Percentiles rank a stretch among this genome's conserved stretches.
Conservation (phyloP, 2,329 filamentous ascomycete species). For the Fusarium mangiferae region DNA sequence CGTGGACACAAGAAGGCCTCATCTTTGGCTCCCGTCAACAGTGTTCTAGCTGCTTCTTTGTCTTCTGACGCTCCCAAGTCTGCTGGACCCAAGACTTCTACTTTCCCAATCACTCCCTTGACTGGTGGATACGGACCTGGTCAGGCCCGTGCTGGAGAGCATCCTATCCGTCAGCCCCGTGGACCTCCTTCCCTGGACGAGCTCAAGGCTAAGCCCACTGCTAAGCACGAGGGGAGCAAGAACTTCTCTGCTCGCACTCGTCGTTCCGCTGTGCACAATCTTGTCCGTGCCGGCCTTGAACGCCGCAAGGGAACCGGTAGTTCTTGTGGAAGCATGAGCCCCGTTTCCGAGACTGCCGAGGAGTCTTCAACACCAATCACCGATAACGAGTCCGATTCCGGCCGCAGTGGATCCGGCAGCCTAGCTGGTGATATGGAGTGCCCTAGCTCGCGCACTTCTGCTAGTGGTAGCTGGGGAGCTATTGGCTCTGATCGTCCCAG, state of each 20-base stretch:
- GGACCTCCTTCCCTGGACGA: slow-evolving; percentile 93
- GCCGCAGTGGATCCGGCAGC: slow-evolving; percentile 80
- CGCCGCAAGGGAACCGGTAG: slow-evolving; percentile 81
- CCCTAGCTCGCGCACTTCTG: slow-evolving; percentile 80
- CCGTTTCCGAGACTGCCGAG: slow-evolving; percentile 83
- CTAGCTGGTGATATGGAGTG: slow-evolving; percentile 77
- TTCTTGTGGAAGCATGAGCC: slow-evolving; percentile 82
- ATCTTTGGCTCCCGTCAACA: slow-evolving; percentile 74
- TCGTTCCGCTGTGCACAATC: slow-evolving; percentile 88
- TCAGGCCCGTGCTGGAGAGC: slow-evolving; percentile 91
- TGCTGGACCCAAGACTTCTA: slow-evolving; percentile 79
- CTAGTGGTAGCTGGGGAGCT: slow-evolving; percentile 78
- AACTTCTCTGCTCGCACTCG: slow-evolving; percentile 96
- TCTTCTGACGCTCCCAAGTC: slow-evolving; percentile 63
- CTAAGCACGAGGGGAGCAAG: slow-evolving; percentile 94
- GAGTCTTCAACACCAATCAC: slow-evolving; percentile 73
- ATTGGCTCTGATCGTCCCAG: slow-evolving; percentile 88
- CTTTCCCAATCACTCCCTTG: slow-evolving; percentile 81
- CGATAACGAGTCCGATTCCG: slow-evolving; percentile 80
- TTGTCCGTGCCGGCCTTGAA: slow-evolving; percentile 89
- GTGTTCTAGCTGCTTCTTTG: slow-evolving; percentile 56
- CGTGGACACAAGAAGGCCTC: slow-evolving; percentile 92
- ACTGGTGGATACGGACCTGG: slow-evolving; percentile 92
- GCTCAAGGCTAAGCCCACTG: slow-evolving; percentile 86
- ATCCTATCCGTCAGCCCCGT: slow-evolving; percentile 91